These are phyloP conservation scores for Baudoinia panamericana DNA, from an alignment of 495 filamentous ascomycete genomes.

Conservation along the genomic window DNA sequence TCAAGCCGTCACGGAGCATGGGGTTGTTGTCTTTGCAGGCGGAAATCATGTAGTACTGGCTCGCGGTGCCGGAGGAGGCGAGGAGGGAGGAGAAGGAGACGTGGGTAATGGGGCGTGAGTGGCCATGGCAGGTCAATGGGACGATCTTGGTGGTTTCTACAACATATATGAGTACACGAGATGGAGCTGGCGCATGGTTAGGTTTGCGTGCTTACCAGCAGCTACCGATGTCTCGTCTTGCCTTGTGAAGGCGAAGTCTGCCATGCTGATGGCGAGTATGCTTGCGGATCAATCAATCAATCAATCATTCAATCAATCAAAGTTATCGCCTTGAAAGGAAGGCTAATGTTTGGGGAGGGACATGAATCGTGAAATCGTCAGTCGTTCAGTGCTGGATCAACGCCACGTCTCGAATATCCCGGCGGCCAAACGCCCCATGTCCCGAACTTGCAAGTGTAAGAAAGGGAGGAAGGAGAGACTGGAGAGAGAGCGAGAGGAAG, in stretches of 20 bases:
- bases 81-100: slow-evolving; percentile 79
- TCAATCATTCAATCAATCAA: too few species aligned
- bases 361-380: too few species aligned
- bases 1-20: slow-evolving; percentile 94
- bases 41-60: slow-evolving; percentile 89
- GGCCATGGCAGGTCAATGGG: slow-evolving; percentile 91
- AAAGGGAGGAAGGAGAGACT: too few species aligned
- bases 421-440: too few species aligned
- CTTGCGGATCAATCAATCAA: neutral
- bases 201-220: slow-evolving; percentile 6
- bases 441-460: too few species aligned
- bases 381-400: too few species aligned
- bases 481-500: too few species aligned
- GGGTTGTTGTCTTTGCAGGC: slow-evolving; percentile 99
- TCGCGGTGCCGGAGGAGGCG: slow-evolving; percentile 22
- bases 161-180: neutral
- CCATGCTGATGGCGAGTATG: slow-evolving; percentile 3
- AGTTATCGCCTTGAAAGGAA: too few species aligned
- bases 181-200: neutral
- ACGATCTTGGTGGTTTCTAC: slow-evolving; percentile 59
- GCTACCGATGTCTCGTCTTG: slow-evolving; percentile 19
- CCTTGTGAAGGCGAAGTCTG: slow-evolving; percentile 20
- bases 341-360: too few species aligned
- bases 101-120: slow-evolving; percentile 91
- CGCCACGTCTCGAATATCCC: too few species aligned